Evolutionary conservation across 139 green algal genomes (phyloP), one percentile per base, ranked within the genome.

Genomic region (Pseudopediastrum boryanum): DNA sequence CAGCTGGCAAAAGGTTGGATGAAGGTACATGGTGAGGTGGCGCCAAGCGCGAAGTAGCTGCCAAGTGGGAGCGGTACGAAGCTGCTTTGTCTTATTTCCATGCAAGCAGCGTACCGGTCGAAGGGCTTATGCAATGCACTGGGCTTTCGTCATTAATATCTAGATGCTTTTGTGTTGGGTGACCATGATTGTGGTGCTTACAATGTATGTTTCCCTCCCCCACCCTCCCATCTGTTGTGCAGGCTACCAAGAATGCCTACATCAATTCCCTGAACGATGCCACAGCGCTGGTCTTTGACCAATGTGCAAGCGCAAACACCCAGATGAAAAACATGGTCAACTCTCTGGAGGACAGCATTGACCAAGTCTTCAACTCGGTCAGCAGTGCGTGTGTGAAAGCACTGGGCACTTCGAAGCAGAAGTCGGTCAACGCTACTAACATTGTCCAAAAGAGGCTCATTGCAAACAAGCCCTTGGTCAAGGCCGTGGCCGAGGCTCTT

Each of bases 191-290:
- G n/a, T n/a, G n/a, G n/a, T n/a, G n/a, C n/a, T n/a, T n/a, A n/a
- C n/a, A n/a, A n/a, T n/a, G n/a, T n/a, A n/a, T n/a, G 50, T 61
- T 25, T 61, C 50, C 50, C 25, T 46, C 9, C 35, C 13, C 13
- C 3, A 44, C 33, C 62, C 21, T 3, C 13, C 43, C 29, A 38
- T 61, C 1, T 42, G 33, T 27, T 5, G 41, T 43, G 36, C 76
- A 82, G 76, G 64, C 64, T 8, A 61, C 64, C 51, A 82, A 82
- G 65, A 39, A 42, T 33, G 64, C 76, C 4, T 61, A 77, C 50
- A 76, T 82, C 19, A 76, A 72, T 19, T 64, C 76, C 6, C 38
- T 82, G 16, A 75, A 51, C 63, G 76, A 82, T n/a, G 76, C 76
- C 23, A 76, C 41, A 31, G 50, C 62, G 25, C 41, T 70, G 9